Evolutionary conservation across 129 eudicot species (phyloP).

Genomic region (Lactuca sativa): DNA sequence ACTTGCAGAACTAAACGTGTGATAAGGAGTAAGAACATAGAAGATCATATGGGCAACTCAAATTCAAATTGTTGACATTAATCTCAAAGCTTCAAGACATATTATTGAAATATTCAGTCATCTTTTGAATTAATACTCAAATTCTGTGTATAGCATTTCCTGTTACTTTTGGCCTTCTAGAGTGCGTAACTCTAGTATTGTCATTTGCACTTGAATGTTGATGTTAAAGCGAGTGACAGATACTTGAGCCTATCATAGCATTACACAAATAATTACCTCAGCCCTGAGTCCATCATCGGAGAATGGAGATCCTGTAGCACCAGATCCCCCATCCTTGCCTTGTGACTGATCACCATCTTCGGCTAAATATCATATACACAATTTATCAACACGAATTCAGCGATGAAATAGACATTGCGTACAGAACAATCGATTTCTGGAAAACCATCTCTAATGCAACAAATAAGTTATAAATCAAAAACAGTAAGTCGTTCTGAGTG

Average conservation of each 20-base stretch:
- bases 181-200: not conserved
- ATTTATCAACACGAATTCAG: conserved; percentile 13
- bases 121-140: conserved; percentile 11
- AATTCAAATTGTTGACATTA: conserved; percentile 9
- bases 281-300: conserved; percentile 37
- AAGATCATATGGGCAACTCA: conserved; percentile 11
- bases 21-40: not conserved
- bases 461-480: not conserved
- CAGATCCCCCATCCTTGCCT: conserved; percentile 14
- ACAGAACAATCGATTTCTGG: not conserved
- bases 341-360: conserved; percentile 9
- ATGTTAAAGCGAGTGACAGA: conserved; percentile 11
- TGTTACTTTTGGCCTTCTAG: not conserved
- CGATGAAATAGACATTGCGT: conserved; percentile 3
- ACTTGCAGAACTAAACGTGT: conserved; percentile 1
- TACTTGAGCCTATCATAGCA: not conserved
- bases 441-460: not conserved
- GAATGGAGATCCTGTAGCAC: conserved; percentile 16
- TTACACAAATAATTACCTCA: conserved; percentile 29
- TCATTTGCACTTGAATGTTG: conserved; percentile 13
- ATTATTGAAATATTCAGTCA: conserved; percentile 2
- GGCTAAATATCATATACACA: conserved; percentile 1
- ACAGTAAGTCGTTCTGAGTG: not conserved
- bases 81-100: conserved; percentile 1
- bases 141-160: conserved; percentile 1